A percentile compares a stretch with the other conserved stretches of the same genome.
Evolutionary conservation across 2,329 filamentous ascomycete genomes (phyloP).

Genomic region (Penicillium sp.): DNA sequence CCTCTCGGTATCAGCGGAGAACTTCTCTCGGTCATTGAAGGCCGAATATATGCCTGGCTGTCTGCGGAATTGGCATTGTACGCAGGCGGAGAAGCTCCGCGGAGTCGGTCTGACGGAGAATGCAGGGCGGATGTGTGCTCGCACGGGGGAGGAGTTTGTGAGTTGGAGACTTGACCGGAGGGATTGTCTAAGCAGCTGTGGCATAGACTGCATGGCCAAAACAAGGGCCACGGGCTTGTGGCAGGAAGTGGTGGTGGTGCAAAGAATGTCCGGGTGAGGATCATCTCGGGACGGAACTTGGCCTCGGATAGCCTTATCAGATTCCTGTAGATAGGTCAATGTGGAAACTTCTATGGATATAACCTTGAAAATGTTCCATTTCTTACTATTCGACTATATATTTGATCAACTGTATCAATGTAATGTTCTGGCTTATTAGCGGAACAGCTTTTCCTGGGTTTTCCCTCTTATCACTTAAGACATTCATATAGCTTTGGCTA

Average conservation of each 20-base stretch:
- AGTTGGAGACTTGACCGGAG: constrained; percentile 29
- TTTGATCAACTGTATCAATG: not conserved
- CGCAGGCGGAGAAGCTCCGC: constrained; percentile 40
- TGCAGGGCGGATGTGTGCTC: constrained; percentile 22
- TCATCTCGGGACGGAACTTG: constrained; percentile 17
- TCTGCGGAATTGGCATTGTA: constrained; percentile 43
- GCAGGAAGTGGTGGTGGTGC: constrained; percentile 14
- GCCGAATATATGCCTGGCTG: constrained; percentile 27
- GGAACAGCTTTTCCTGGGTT: not conserved
- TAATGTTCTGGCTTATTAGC: not conserved
- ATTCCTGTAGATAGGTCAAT: constrained; percentile 2
- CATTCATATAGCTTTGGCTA: not conserved
- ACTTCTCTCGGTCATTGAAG: constrained; percentile 21
- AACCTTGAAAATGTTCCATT: not conserved
- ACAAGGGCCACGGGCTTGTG: constrained; percentile 20
- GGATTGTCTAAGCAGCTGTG: constrained; percentile 40
- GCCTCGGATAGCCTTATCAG: constrained; percentile 21
- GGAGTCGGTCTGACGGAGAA: constrained; percentile 21
- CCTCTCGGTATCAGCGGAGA: constrained; percentile 22
- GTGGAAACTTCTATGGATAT: not conserved
- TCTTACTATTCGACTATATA: not conserved
- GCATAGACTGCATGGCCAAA: constrained; percentile 42
- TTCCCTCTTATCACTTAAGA: not conserved
- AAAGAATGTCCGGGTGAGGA: constrained; percentile 16
- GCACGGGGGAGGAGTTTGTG: constrained; percentile 23